Percentiles rank a stretch among this genome's conserved stretches.
Evolutionary conservation across 192 early-diverging fungal genomes (phyloP).

Genomic region (Kappamyces sp.): DNA sequence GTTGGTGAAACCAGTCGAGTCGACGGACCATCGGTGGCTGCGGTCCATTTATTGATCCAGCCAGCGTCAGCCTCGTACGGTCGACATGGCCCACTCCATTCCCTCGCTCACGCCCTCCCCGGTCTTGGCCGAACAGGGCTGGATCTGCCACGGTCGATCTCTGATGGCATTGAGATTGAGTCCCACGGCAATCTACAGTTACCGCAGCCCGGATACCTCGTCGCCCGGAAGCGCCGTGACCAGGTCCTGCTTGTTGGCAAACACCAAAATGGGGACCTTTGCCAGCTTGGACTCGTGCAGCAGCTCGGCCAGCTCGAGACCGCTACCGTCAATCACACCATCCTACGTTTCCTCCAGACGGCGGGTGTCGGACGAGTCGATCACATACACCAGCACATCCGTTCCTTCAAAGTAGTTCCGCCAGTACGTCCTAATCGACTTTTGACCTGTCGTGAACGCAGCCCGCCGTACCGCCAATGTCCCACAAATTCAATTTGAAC

Average conservation of each 20-base stretch:
- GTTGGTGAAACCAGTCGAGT: neutral
- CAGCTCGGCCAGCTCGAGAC: constrained; percentile 65
- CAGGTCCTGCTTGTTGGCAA: constrained; percentile 99
- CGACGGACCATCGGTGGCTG: neutral
- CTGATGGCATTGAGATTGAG: constrained; percentile 51
- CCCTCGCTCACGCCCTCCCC: constrained; percentile 51
- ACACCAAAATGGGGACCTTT: constrained; percentile 85
- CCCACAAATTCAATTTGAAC: constrained; percentile 59
- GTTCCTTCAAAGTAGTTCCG: constrained; percentile 59
- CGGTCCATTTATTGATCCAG: neutral
- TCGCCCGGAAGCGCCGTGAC: constrained; percentile 41
- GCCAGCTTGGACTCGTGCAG: constrained; percentile 84
- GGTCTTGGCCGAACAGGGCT: constrained; percentile 47
- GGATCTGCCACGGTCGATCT: constrained; percentile 55
- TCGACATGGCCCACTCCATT: constrained; percentile 54
- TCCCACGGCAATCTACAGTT: constrained; percentile 43
- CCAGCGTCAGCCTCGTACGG: neutral
- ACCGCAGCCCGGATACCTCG: constrained; percentile 28
- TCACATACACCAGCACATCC: constrained; percentile 74
- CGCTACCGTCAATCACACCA: constrained; percentile 23
- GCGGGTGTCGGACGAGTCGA: constrained; percentile 84
- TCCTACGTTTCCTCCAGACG: constrained; percentile 69
- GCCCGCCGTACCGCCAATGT: constrained; percentile 43
- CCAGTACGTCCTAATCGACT: constrained; percentile 54
- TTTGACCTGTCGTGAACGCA: constrained; percentile 36